Percentiles rank a stretch among this genome's conserved stretches.
phyloP scores from a whole-genome alignment of 352 stramenopile genomes.

The Hyphochytrium catenoides region DNA sequence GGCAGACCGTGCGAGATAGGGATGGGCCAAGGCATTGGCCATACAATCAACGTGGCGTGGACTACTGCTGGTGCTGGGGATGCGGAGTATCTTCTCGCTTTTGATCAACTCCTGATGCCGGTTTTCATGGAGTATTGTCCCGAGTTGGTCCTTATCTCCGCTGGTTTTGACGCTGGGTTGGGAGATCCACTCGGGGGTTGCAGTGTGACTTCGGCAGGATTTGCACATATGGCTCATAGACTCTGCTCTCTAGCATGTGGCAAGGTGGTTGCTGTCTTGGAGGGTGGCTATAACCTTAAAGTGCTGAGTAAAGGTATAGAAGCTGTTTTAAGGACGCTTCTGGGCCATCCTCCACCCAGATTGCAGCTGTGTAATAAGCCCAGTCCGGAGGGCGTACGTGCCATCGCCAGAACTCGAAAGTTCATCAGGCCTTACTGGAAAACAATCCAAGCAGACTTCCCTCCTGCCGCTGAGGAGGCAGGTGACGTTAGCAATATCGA shows the following conservation, averaged over 20 bases:
- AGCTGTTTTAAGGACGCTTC: too few species aligned
- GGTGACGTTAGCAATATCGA: too few species aligned
- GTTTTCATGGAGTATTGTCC: slow-evolving; percentile 61
- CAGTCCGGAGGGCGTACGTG: too few species aligned
- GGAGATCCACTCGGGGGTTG: slow-evolving; percentile 71
- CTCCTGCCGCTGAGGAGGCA: too few species aligned
- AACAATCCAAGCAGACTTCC: too few species aligned
- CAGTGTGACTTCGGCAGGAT: slow-evolving; percentile 25
- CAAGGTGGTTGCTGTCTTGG: slow-evolving; percentile 28
- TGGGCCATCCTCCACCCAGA: too few species aligned
- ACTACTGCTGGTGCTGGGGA: slow-evolving; percentile 21
- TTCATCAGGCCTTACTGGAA: too few species aligned
- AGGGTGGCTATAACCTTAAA: slow-evolving; percentile 28
- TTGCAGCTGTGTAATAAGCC: too few species aligned
- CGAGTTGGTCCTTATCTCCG: slow-evolving; percentile 79
- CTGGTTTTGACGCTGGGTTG: slow-evolving; percentile 81
- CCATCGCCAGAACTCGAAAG: too few species aligned
- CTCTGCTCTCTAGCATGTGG: slow-evolving; percentile 18
- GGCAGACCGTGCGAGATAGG: slow-evolving; percentile 22
- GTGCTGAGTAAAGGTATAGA: too few species aligned
- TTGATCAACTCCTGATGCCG: slow-evolving; percentile 41
- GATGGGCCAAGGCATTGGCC: slow-evolving; percentile 12
- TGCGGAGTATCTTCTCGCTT: slow-evolving; percentile 35
- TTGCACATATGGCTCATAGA: slow-evolving; percentile 21
- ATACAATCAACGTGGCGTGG: slow-evolving; percentile 42